These are phyloP conservation scores for Achaetomium macrosporum DNA, from an alignment of 2,329 filamentous ascomycete genomes.

Conservation along the genomic window DNA sequence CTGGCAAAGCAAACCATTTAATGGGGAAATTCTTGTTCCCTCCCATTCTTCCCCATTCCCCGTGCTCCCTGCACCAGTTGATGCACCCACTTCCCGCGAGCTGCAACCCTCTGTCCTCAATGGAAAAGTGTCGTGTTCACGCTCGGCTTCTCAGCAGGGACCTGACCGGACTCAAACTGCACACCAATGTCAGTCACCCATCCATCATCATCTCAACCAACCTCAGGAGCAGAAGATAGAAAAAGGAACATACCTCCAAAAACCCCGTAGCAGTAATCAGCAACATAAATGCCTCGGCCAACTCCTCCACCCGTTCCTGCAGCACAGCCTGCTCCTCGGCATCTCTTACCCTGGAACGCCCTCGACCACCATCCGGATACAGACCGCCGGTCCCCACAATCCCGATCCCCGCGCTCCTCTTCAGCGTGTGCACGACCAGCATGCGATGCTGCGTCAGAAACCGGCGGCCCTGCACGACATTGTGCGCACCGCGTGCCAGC, in stretches of 20 bases:
- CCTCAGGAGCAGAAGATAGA: background rate
- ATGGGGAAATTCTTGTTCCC: no score
- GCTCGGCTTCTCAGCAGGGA: slow-evolving; percentile 21
- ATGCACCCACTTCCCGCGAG: background rate
- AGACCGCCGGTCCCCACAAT: slow-evolving; percentile 26
- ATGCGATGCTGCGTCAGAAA: slow-evolving; percentile 81
- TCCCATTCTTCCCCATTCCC: background rate
- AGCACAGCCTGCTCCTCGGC: slow-evolving; percentile 32
- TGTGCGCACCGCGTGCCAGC: slow-evolving; percentile 74
- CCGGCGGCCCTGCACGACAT: slow-evolving; percentile 68
- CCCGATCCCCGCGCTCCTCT: slow-evolving; percentile 77
- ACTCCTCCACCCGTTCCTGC: slow-evolving; percentile 61
- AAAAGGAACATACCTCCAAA: slow-evolving; percentile 61
- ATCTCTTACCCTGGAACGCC: background rate
- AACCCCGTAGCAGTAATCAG: slow-evolving; percentile 79
- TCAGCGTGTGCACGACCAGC: slow-evolving; percentile 83
- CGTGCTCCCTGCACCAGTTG: background rate
- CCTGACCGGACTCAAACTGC: slow-evolving; percentile 24
- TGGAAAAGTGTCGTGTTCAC: slow-evolving; percentile 16
- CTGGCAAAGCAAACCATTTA: no score
- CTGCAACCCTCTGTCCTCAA: background rate
- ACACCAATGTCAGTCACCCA: background rate
- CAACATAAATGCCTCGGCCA: slow-evolving; percentile 80
- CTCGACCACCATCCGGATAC: no score
- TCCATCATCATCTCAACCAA: background rate